A percentile compares a stretch with the other conserved stretches of the same genome.
Evolutionary conservation across 2,329 filamentous ascomycete genomes (phyloP).

Genomic region (Fusarium clavum): DNA sequence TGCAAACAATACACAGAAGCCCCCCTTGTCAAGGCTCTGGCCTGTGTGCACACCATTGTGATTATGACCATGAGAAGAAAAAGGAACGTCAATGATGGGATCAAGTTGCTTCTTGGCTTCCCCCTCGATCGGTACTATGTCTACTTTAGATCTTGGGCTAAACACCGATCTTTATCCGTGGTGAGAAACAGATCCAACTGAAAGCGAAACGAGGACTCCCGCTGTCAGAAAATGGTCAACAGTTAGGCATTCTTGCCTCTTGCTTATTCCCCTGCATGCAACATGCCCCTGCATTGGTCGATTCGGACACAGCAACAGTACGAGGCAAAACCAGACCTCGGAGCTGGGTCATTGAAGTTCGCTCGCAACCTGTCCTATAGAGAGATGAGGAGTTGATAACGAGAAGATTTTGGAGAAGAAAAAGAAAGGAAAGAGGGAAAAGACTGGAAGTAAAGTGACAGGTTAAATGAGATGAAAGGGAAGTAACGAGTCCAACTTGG

Average conservation of each 20-base stretch:
- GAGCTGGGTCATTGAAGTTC: constrained; percentile 15
- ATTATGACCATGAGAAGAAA: background rate
- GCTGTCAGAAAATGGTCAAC: background rate
- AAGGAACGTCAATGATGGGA: background rate
- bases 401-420: constrained; percentile 11
- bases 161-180: background rate
- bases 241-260: constrained; percentile 30
- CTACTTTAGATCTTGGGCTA: constrained; percentile 1
- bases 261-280: constrained; percentile 35
- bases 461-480: background rate
- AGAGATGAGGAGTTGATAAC: background rate
- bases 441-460: constrained; percentile 1
- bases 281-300: constrained; percentile 38
- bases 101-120: constrained; percentile 7
- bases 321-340: constrained; percentile 21
- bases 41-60: constrained; percentile 12
- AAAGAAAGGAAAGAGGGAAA: background rate
- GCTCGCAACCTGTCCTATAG: constrained; percentile 12
- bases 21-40: constrained; percentile 21
- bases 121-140: constrained; percentile 21
- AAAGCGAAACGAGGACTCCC: background rate
- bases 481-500: background rate
- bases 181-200: background rate
- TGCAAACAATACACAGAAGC: constrained; percentile 6
- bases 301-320: constrained; percentile 16